Evolutionary conservation across 2,329 filamentous ascomycete genomes (phyloP), one percentile per base, ranked within the genome.

Genomic region (Apiospora rasikravindrae): DNA sequence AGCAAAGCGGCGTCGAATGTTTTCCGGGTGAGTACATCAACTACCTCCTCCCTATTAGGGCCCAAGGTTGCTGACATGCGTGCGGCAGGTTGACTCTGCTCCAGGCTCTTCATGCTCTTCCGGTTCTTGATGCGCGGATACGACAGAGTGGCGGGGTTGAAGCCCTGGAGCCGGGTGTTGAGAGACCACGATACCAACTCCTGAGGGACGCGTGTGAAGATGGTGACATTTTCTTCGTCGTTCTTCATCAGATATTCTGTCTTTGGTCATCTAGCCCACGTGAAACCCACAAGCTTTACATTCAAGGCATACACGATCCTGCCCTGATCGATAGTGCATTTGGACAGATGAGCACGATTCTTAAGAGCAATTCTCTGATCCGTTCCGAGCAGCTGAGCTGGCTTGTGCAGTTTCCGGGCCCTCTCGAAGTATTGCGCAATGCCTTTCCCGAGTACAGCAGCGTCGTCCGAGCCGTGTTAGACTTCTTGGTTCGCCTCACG

Each of bases 171-270:
- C 74, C 69, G 51, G 76, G 76, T 5, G 77, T 86, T 2, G 88
- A 88, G 73, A 76, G 78, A 64, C 82, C 82, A 33, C 86, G 92
- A 42, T 83, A 90, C 45, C 74, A 79, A n/a, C 83, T 93, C 10
- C 81, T 95, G 16, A 77, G 75, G 37, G 83, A 88, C 33, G 92
- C 92, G 1, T 92, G 90, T 74, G 61, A 74, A 1, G 76, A 78
- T 0, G 80, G 85, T 5, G 93, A 95, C 78, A 74, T 83, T 67
- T 89, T 93, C 77, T 95, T 92, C 77, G 76, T 94, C 69, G 84
- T 87, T 7, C 78, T 93, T 16, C 92, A 93, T 77, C 91, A 93
- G 77, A 73, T 92, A 1, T 91, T 89, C 78, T 93, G 90, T 77
- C 77, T 87, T 26, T 89, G 88, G 86, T 86, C 85, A 4, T 71